phyloP scores from a whole-genome alignment of 441 rosid genomes.

The Daphne laureola region DNA sequence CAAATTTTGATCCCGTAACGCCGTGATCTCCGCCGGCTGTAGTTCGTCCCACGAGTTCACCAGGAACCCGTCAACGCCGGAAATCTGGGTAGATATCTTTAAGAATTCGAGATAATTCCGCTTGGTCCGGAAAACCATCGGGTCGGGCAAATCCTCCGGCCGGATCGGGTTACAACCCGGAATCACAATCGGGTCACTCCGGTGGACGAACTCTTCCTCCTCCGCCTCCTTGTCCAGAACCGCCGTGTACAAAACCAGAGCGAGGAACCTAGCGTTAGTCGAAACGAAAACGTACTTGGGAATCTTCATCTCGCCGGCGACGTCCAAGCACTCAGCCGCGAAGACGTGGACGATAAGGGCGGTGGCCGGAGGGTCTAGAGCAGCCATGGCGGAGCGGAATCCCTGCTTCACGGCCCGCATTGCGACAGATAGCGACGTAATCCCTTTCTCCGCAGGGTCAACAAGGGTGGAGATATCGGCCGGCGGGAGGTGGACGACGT shows the following conservation, averaged over 20 bases:
- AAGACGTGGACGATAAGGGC: background rate
- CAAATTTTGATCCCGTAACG: constrained; percentile 14
- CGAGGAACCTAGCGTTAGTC: background rate
- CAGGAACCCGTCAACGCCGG: constrained; percentile 6
- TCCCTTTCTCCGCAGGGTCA: background rate
- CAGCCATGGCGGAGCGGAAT: background rate
- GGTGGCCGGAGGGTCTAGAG: background rate
- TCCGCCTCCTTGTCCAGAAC: background rate
- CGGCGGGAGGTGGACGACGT: constrained; percentile 6
- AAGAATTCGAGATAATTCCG: background rate
- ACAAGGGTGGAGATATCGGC: constrained; percentile 1
- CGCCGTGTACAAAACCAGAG: background rate
- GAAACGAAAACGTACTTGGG: background rate
- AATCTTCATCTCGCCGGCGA: background rate
- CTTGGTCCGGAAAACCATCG: background rate
- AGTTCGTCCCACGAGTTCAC: constrained; percentile 12
- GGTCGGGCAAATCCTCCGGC: constrained; percentile 8
- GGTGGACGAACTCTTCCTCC: constrained; percentile 2
- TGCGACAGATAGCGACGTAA: background rate
- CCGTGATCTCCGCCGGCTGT: background rate
- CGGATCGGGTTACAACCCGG: constrained; percentile 4
- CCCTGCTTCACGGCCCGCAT: background rate
- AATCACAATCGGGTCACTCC: background rate
- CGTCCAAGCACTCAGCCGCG: background rate
- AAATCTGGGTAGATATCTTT: background rate